A percentile compares a stretch with the other conserved stretches of the same genome.
These are phyloP conservation scores for Penstemon barbatus DNA, from an alignment of 257 asterid species.

Conservation along the genomic window DNA sequence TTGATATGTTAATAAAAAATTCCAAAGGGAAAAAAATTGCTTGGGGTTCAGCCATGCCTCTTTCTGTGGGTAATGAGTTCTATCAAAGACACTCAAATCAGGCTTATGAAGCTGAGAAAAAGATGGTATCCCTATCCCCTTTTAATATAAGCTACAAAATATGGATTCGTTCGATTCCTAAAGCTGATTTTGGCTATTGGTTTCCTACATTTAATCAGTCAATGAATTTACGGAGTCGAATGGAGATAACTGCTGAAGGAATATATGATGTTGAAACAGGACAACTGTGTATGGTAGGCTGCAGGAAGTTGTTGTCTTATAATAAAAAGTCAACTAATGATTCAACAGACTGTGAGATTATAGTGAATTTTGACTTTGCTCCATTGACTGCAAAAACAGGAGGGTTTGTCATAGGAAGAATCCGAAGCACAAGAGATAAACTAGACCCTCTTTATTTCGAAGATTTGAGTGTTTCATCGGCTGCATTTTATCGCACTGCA, in stretches of 20 bases:
- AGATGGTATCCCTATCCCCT: not conserved
- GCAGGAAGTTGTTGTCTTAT: not conserved
- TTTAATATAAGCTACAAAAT: slow-evolving; percentile 55
- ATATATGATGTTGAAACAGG: slow-evolving; percentile 4
- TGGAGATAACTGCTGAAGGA: slow-evolving; percentile 9
- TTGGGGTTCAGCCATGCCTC: slow-evolving; percentile 53
- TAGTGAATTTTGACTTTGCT: slow-evolving; percentile 43
- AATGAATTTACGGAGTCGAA: not conserved
- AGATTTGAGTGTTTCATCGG: slow-evolving; percentile 35
- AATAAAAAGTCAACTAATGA: not conserved
- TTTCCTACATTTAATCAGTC: slow-evolving; percentile 25
- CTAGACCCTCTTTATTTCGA: slow-evolving; percentile 49
- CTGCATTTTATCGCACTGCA: slow-evolving; percentile 18
- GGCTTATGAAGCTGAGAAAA: slow-evolving; percentile 18
- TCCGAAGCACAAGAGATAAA: slow-evolving; percentile 46
- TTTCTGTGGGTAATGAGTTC: slow-evolving; percentile 40
- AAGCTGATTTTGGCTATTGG: too few relatives aligned
- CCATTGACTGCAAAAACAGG: slow-evolving; percentile 27
- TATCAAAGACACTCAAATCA: not conserved
- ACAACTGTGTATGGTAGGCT: slow-evolving; percentile 5
- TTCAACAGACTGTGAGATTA: slow-evolving; percentile 54
- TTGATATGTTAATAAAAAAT: slow-evolving; percentile 39
- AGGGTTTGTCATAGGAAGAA: slow-evolving; percentile 36
- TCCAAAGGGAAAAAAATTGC: slow-evolving; percentile 25
- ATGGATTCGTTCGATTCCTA: slow-evolving; percentile 18